Evolutionary conservation across 208 protist species (phyloP).

Genomic region (Kentomonas sorsogonicus): DNA sequence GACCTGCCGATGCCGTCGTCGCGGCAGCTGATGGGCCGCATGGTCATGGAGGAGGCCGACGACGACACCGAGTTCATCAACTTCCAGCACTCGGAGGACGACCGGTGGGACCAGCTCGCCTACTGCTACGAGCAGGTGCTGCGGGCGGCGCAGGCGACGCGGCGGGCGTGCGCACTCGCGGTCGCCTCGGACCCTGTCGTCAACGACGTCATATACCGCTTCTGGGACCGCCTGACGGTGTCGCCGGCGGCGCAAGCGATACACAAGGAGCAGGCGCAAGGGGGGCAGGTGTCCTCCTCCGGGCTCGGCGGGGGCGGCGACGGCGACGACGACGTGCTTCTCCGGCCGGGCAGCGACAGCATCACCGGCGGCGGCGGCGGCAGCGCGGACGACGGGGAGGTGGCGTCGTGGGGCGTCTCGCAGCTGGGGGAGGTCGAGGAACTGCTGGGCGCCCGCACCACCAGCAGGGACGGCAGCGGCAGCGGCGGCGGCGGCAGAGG

Average conservation of each 20-base stretch:
- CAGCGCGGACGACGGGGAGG: background rate
- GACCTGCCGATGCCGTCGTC: background rate
- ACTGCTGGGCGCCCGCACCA: too few relatives aligned
- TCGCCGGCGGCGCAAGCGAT: slow-evolving; percentile 34
- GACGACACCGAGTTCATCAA: slow-evolving; percentile 13
- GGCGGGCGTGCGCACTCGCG: slow-evolving; percentile 16
- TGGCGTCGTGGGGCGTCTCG: background rate
- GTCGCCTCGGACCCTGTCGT: slow-evolving; percentile 42
- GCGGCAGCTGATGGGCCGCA: slow-evolving; percentile 4
- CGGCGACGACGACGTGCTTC: background rate
- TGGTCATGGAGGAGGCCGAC: slow-evolving; percentile 10
- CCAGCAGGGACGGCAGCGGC: too few relatives aligned
- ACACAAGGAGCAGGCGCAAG: background rate
- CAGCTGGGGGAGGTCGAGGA: background rate
- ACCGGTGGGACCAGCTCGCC: slow-evolving; percentile 57
- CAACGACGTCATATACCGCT: slow-evolving; percentile 73
- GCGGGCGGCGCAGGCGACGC: slow-evolving; percentile 20
- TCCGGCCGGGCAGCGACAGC: slow-evolving; percentile 1
- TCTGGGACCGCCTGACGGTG: slow-evolving; percentile 80
- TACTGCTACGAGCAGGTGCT: slow-evolving; percentile 60
- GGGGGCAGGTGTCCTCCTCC: background rate
- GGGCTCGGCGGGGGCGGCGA: background rate
- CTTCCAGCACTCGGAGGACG: slow-evolving; percentile 42
- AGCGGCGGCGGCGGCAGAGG: too few relatives aligned
- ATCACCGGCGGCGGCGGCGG: background rate